Conservation (phyloP, 257 asterid species). For the Handroanthus guayacan region DNA sequence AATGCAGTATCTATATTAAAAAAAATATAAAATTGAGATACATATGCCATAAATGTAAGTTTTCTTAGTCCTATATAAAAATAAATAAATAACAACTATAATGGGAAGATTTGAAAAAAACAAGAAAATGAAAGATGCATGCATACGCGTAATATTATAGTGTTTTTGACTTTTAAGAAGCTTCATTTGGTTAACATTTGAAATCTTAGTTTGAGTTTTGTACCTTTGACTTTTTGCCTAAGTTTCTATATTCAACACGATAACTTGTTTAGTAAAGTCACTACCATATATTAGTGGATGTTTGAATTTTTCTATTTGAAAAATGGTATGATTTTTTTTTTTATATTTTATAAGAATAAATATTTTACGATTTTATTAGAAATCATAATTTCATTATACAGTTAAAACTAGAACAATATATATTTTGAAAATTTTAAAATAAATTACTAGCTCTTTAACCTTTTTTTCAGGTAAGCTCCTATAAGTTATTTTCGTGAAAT, state of each 20-base stretch:
- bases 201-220: constrained; percentile 7
- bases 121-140: constrained; percentile 3
- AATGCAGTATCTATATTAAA: not conserved
- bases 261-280: not conserved
- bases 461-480: no score
- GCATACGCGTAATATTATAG: not conserved
- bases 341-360: no score
- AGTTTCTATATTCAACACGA: constrained; percentile 14
- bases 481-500: no score
- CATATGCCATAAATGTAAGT: not conserved
- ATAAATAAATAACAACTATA: not conserved
- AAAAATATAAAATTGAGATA: not conserved
- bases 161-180: constrained; percentile 28
- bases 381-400: no score
- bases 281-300: no score
- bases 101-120: not conserved
- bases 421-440: no score
- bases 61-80: not conserved
- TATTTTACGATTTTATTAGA: no score
- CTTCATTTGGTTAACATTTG: constrained; percentile 5
- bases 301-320: no score
- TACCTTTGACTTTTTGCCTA: constrained; percentile 28
- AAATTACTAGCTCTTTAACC: no score
- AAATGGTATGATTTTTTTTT: no score
- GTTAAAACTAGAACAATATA: no score